Base-by-base conservation (phyloP, 2,329 filamentous ascomycete genomes). In the Calonectria pseudoturangicola region DNA sequence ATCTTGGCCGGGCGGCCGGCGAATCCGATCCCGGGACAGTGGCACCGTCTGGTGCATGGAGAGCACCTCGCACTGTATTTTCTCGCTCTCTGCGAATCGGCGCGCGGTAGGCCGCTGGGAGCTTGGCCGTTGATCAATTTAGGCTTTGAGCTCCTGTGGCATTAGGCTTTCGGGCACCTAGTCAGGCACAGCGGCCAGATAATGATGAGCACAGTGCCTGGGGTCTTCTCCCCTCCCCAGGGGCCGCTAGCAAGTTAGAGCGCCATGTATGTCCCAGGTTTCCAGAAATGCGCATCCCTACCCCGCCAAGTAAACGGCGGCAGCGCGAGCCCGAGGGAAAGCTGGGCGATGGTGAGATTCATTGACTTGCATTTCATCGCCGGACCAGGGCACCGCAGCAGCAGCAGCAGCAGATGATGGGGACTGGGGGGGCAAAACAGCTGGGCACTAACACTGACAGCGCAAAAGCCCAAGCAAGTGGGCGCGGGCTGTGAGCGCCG, bases 221-320 rank as follows among this genome's bases (percentile, higher is more conserved):
- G 50, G 30, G 30, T 9, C 30, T 33, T 9, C 30, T 33, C 2
- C 30, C 30, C 4, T 30, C 30, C 30, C 30, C 30, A 33, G 30
- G 30, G 30, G 30, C 30, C 30, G 30, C 30, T 33, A 33, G 9
- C 30, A 5, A 33, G 21, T 21, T n/a, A 56, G 9, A 58, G 33
- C 54, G 54, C 54, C 54, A 25, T 39, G 28, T 9, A 33, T 33
- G 4, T 5, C 30, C 54, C 54, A 25, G 36, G 33, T 58, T 58
- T 58, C 54, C 33, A 58, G 33, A 58, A 58, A 18, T 39, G 30
- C 33, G 16, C 9, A 58, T 39, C 54, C 54, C 30, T 58, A n/a
- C 54, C 18, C 33, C 58, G 58, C 54, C 54, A 48, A 71, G 69
- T 71, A 64, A 71, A 71, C 69, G 69, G 66, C 69, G 69, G 69